These are phyloP conservation scores for Coemansia biformis DNA, from an alignment of 192 early-diverging fungal genomes.

Conservation along the genomic window DNA sequence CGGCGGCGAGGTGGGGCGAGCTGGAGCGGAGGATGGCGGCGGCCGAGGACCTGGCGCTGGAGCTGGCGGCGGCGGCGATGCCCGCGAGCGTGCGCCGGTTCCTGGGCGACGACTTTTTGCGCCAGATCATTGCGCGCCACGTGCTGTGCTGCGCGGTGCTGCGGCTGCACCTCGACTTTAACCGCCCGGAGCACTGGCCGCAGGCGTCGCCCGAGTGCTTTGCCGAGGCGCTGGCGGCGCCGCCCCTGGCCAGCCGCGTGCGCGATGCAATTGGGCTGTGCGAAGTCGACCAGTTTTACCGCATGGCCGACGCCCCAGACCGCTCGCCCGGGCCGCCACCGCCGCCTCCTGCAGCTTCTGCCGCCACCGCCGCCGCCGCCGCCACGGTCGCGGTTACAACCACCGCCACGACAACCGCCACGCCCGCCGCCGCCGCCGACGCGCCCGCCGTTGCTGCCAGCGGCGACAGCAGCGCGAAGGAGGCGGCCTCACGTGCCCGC, in stretches of 20 bases:
- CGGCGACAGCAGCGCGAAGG: too few relatives aligned
- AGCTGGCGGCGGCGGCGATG: constrained; percentile 11
- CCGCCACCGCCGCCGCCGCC: not conserved
- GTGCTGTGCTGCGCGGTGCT: constrained; percentile 69
- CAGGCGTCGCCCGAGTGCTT: constrained; percentile 32
- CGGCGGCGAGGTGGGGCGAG: constrained; percentile 13
- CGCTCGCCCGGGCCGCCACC: constrained; percentile 5
- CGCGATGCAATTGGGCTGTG: constrained; percentile 23
- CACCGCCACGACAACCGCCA: too few relatives aligned
- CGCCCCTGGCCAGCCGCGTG: constrained; percentile 15
- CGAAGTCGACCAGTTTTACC: constrained; percentile 20
- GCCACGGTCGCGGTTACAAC: not conserved
- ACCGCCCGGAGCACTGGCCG: constrained; percentile 20
- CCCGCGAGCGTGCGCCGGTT: constrained; percentile 56
- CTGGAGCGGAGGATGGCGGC: constrained; percentile 22
- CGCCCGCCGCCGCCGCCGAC: too few relatives aligned
- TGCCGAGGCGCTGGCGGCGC: constrained; percentile 3
- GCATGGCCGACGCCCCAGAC: constrained; percentile 11
- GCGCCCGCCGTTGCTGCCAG: too few relatives aligned
- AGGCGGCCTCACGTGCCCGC: too few relatives aligned
- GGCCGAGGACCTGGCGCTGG: constrained; percentile 23
- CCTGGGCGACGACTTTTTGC: constrained; percentile 86
- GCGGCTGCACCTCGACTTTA: constrained; percentile 54
- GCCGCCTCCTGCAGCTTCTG: not conserved
- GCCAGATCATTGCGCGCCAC: constrained; percentile 83